Evolutionary conservation across 176 grass and related monocot species (phyloP), one percentile per base, ranked within the genome.

Genomic region (Rhynchospora tenuis): DNA sequence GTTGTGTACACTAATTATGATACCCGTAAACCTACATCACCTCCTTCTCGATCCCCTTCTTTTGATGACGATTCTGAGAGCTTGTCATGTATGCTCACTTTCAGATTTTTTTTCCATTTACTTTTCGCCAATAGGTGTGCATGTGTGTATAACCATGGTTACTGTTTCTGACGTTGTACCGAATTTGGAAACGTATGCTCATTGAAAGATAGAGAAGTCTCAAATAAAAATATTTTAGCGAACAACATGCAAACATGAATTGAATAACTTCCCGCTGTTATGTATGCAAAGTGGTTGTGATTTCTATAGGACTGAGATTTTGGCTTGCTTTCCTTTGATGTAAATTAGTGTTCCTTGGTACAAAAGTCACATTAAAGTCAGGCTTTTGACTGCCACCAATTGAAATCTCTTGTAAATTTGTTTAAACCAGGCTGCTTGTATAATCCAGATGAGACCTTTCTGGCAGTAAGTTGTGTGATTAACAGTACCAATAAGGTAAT

Each of bases 11-110:
- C 80, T 43, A 81, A 63, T 81, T 59, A 81, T 45, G 90, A 84
- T 57, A 72, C 86, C 19, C 43, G 86, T 19, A 85, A 86, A 43
- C 54, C 88, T 23, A 26, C 57, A 52, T 62, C 88, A 4, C 78
- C 88, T 2, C 78, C 5, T 7, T 52, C 85, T 3, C 90, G 89
- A 76, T 86, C 87, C 52, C 14, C 44, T 48, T 52, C 43, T 27
- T 5, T 66, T 19, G 96, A 98, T 51, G 96, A 93, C 15, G 96
- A 98, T 50, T 83, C 91, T 10, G 93, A 95, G 43, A 90, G 89
- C 83, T 80, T 95, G 80, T 95, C 96, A 27, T 88, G 96, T 98
- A 98, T 28, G 83, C 64, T 16, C 79, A 23, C 57, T 65, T 16
- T 17, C 46, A 10, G 22, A n/a, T n/a, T n/a, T 58, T 72, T 27